Evolutionary conservation across 495 filamentous ascomycete genomes (phyloP).

Genomic region (Penicillium dipodomyicola): DNA sequence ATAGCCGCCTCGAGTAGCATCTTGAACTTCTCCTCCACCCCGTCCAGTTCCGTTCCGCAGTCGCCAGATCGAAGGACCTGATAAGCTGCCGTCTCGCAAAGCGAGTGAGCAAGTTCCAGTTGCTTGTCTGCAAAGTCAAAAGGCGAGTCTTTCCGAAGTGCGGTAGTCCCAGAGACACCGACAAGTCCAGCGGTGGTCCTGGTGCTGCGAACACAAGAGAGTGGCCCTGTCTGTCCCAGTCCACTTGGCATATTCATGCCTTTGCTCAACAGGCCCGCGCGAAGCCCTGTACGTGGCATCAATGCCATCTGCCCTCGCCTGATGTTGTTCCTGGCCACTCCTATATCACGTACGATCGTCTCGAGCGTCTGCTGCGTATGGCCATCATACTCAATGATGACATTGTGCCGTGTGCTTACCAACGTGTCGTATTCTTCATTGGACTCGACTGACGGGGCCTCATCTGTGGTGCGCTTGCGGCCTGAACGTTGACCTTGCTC

Average conservation of each 20-base stretch:
- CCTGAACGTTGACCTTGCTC: constrained; percentile 20
- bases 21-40: constrained; percentile 58
- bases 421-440: constrained; percentile 44
- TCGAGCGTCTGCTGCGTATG: constrained; percentile 80
- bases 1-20: constrained; percentile 39
- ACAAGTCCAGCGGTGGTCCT: constrained; percentile 26
- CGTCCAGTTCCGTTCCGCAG: constrained; percentile 68
- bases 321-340: constrained; percentile 74
- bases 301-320: constrained; percentile 65
- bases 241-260: constrained; percentile 6
- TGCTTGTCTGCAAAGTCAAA: constrained; percentile 74
- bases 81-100: constrained; percentile 83
- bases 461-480: constrained; percentile 31
- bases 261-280: constrained; percentile 21
- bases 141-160: constrained; percentile 24
- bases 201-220: constrained; percentile 31
- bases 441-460: constrained; percentile 33
- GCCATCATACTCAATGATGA: constrained; percentile 87
- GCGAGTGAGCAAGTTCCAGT: constrained; percentile 71
- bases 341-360: constrained; percentile 73
- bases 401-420: constrained; percentile 72
- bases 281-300: constrained; percentile 21
- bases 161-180: constrained; percentile 13
- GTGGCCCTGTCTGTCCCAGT: constrained; percentile 9
- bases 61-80: constrained; percentile 82